Conservation (phyloP, 2,329 filamentous ascomycete genomes). For the Epichloe elymi region DNA sequence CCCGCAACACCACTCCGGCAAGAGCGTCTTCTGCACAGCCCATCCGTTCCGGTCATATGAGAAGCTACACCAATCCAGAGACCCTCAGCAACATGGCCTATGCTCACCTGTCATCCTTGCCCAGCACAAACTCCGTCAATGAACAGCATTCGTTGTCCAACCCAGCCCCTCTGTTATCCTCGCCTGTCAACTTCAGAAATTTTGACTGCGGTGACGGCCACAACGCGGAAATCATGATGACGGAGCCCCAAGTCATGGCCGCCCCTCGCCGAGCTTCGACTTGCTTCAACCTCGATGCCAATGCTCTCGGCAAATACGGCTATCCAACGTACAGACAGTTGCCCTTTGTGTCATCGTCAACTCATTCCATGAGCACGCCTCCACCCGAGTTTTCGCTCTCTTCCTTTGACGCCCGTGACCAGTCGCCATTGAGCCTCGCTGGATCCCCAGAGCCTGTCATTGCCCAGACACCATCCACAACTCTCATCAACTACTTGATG, state of each 20-base stretch:
- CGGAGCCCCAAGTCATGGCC: slow-evolving; percentile 5
- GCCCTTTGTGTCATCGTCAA: slow-evolving; percentile 28
- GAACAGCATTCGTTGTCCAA: slow-evolving; percentile 13
- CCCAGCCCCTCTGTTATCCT: slow-evolving; percentile 46
- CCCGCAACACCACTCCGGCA: slow-evolving; percentile 13
- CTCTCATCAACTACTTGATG: slow-evolving; percentile 66
- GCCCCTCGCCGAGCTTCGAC: slow-evolving; percentile 42
- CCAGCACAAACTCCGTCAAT: slow-evolving; percentile 1
- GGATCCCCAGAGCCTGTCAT: slow-evolving; percentile 28
- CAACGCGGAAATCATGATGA: slow-evolving; percentile 5
- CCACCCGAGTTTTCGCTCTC: slow-evolving; percentile 30
- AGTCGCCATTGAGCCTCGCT: slow-evolving; percentile 29
- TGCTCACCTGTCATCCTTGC: slow-evolving; percentile 26
- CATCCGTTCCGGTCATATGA: slow-evolving; percentile 34
- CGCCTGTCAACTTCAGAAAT: slow-evolving; percentile 45
- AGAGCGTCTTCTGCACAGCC: slow-evolving; percentile 7
- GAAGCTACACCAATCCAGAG: slow-evolving; percentile 51
- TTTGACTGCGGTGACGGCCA: slow-evolving; percentile 13
- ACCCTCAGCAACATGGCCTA: slow-evolving; percentile 28
- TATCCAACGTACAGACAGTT: slow-evolving; percentile 78
- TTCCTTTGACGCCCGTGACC: slow-evolving; percentile 31
- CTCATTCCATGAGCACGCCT: slow-evolving; percentile 6
- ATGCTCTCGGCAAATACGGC: slow-evolving; percentile 54
- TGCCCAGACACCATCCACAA: slow-evolving; percentile 39
- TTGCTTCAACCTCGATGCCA: slow-evolving; percentile 53